Evolutionary conservation across 352 stramenopile species (phyloP), one percentile per base, ranked within the genome.

Genomic region (Globisporangium paddicum): DNA sequence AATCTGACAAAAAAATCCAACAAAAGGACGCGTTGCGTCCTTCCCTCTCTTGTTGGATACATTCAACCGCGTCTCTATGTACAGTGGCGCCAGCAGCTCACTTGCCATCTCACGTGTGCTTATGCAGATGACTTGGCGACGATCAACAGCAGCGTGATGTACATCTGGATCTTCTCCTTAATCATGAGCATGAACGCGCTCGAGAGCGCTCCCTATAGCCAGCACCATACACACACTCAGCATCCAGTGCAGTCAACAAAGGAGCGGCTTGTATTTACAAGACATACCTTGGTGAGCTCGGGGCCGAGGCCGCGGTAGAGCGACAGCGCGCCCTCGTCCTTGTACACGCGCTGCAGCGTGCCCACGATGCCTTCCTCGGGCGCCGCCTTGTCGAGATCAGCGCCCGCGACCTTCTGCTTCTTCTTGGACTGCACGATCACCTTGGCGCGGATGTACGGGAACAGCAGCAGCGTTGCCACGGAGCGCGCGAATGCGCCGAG

Each of bases 181-280:
- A 98, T 94, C 90, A 98, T 98, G 65, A 98, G 88, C 96, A 98
- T 99, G 35, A 99, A 71, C 30, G 95, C 96, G 0, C 94, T 93
- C 60, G 89, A 98, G 7, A 98, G 87, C n/a, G 97, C 93, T n/a
- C 94, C 96, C 70, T 97, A 48, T 14, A 14, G 18, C 21, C 26
- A 44, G 13, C 13, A 30, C 37, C 45, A 62, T 11, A 34, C 40
- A 53, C 32, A 32, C 46, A 55, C 50, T 13, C 64, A 37, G 4
- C 18, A 40, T 48, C 28, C 25, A n/a, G n/a, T n/a, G n/a, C 37
- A 7, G 26, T 6, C 13, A 16, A 18, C n/a, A 42, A 16, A 32
- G 1, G 13, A 47, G 34, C n/a, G 5, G 13, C 2, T 28, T 11
- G 3, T 32, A 32, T 32, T 32, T n/a, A n/a, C n/a, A n/a, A 32